Conservation (phyloP, 2,329 filamentous ascomycete genomes). For the Polychaeton citri region DNA sequence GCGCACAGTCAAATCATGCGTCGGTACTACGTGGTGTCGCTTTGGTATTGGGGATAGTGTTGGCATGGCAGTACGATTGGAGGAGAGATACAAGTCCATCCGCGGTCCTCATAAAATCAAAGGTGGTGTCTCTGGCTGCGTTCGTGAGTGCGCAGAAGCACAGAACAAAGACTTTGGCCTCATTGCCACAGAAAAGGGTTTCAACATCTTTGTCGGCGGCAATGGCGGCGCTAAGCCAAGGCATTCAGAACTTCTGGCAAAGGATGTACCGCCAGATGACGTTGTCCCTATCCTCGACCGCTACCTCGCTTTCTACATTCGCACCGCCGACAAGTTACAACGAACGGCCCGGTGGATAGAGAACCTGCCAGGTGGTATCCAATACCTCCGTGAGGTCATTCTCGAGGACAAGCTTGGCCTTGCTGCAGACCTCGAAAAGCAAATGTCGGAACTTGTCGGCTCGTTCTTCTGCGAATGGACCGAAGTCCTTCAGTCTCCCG, state of each 20-base stretch:
- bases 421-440: constrained; percentile 66
- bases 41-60: constrained; percentile 84
- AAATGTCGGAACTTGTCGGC: constrained; percentile 76
- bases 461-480: constrained; percentile 89
- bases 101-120: constrained; percentile 72
- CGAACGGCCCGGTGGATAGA: constrained; percentile 83
- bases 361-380: constrained; percentile 66
- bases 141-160: constrained; percentile 85
- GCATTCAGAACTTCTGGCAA: constrained; percentile 71
- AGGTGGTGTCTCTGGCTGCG: constrained; percentile 36
- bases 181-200: constrained; percentile 84
- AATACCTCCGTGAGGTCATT: constrained; percentile 70
- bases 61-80: constrained; percentile 74
- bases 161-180: constrained; percentile 90
- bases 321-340: constrained; percentile 80
- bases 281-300: constrained; percentile 75
- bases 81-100: constrained; percentile 86
- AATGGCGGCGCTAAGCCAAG: constrained; percentile 79
- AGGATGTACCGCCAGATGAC: constrained; percentile 72
- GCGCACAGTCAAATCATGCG: constrained; percentile 81
- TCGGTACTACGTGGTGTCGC: constrained; percentile 82
- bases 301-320: constrained; percentile 87
- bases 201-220: constrained; percentile 82
- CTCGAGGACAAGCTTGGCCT: constrained; percentile 79
- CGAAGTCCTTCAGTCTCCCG: constrained; percentile 59